Percentiles rank a stretch among this genome's conserved stretches.
phyloP scores from a whole-genome alignment of 495 filamentous ascomycete species.

The Aspergillus ostianus region DNA sequence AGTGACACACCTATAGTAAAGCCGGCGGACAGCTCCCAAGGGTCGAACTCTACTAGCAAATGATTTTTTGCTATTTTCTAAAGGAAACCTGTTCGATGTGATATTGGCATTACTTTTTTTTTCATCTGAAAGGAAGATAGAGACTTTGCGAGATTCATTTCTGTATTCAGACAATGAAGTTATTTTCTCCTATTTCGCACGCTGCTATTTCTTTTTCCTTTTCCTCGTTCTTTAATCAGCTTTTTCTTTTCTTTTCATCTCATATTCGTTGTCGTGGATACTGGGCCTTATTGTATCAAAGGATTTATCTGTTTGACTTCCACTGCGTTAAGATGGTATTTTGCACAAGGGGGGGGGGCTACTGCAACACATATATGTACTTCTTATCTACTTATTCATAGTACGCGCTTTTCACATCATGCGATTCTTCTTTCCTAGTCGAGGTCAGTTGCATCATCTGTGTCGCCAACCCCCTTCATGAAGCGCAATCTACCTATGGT shows the following conservation, averaged over 20 bases:
- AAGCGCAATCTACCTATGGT: no score
- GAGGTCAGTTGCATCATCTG: background rate
- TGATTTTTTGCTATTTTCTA: background rate
- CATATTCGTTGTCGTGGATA: constrained; percentile 1
- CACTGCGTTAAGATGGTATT: background rate
- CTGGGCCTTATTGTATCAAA: background rate
- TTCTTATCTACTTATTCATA: background rate
- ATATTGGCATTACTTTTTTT: background rate
- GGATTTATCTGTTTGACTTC: background rate
- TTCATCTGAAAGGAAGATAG: constrained; percentile 16
- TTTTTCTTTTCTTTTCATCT: background rate
- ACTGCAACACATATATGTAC: background rate
- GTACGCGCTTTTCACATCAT: background rate
- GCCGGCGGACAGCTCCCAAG: background rate
- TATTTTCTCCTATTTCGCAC: constrained; percentile 9
- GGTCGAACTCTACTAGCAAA: background rate
- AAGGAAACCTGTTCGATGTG: background rate
- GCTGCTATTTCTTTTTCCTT: background rate
- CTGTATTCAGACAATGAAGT: constrained; percentile 11
- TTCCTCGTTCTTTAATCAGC: constrained; percentile 1
- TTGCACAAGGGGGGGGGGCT: background rate
- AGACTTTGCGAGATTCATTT: constrained; percentile 7
- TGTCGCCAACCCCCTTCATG: no score
- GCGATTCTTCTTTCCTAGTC: background rate
- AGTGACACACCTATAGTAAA: constrained; percentile 19